phyloP scores from a whole-genome alignment of 805 yeast species.

The Komagataella pseudopastoris region DNA sequence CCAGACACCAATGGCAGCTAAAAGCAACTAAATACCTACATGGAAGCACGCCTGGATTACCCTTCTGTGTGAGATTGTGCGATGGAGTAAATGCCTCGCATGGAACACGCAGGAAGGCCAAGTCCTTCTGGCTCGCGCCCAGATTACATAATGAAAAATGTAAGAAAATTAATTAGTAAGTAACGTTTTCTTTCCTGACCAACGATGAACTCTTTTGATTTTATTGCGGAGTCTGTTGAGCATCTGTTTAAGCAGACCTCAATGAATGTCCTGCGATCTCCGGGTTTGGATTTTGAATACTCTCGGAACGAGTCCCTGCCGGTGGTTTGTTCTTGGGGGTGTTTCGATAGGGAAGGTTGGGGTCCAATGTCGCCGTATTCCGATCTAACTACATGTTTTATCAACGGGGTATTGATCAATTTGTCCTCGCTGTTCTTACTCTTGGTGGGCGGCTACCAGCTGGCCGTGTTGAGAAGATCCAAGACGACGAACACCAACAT shows the following conservation, averaged over 20 bases:
- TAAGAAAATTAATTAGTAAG: not conserved
- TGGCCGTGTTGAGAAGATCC: constrained; percentile 17
- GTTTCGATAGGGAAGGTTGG: constrained; percentile 28
- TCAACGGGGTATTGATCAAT: constrained; percentile 28
- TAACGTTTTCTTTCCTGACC: not conserved
- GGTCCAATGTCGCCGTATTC: constrained; percentile 23
- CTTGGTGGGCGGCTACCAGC: constrained; percentile 22
- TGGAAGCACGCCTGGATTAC: too few species aligned
- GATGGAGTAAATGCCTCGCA: too few species aligned
- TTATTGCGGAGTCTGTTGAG: not conserved
- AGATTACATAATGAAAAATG: not conserved
- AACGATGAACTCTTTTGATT: not conserved
- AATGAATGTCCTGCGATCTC: not conserved
- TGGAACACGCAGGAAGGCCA: too few species aligned
- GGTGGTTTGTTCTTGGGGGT: constrained; percentile 13
- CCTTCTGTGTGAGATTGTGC: too few species aligned
- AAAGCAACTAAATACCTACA: too few species aligned
- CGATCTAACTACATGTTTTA: constrained; percentile 39
- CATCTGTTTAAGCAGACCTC: not conserved
- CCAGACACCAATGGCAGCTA: not conserved
- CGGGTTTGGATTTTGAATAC: not conserved
- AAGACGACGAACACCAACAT: constrained; percentile 18
- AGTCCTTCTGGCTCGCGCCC: not conserved
- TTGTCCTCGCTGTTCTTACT: constrained; percentile 22
- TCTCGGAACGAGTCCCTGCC: not conserved